Conservation (phyloP, 495 filamentous ascomycete genomes). For the Lasiosphaeria hispida region DNA sequence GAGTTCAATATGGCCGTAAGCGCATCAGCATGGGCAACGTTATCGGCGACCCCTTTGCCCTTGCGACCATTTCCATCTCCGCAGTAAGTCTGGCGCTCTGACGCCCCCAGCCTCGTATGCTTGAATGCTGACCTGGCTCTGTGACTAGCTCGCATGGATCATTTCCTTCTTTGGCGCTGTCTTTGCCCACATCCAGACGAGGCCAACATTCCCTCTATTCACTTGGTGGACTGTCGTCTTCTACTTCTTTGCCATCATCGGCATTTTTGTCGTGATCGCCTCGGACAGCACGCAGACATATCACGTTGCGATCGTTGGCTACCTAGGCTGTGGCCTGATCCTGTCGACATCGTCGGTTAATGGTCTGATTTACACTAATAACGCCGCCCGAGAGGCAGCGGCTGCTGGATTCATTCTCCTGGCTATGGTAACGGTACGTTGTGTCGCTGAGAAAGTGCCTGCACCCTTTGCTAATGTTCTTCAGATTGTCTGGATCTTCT, state of each 20-base stretch:
- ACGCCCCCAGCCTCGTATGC: background rate
- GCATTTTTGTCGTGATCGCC: slow-evolving; percentile 74
- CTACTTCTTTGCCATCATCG: slow-evolving; percentile 77
- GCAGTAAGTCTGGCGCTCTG: slow-evolving; percentile 57
- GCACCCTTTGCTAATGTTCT: slow-evolving; percentile 14
- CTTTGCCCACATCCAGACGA: slow-evolving; percentile 56
- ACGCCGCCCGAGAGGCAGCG: slow-evolving; percentile 75
- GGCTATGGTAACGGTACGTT: slow-evolving; percentile 84
- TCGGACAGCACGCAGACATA: slow-evolving; percentile 82
- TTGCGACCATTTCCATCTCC: slow-evolving; percentile 90
- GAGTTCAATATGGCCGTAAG: slow-evolving; percentile 54
- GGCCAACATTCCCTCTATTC: slow-evolving; percentile 67
- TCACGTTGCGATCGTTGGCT: slow-evolving; percentile 88
- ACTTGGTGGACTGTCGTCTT: slow-evolving; percentile 89
- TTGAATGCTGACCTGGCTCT: slow-evolving; percentile 24
- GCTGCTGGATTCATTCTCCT: slow-evolving; percentile 94
- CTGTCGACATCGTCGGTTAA: slow-evolving; percentile 82
- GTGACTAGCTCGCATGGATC: slow-evolving; percentile 82
- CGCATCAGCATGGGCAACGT: slow-evolving; percentile 80
- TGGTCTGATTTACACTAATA: slow-evolving; percentile 67
- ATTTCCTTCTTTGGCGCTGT: slow-evolving; percentile 86
- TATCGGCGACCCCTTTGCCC: slow-evolving; percentile 91
- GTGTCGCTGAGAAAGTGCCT: background rate
- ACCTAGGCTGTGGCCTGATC: slow-evolving; percentile 76
- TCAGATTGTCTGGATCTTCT: slow-evolving; percentile 97